These are phyloP conservation scores for Auriscalpium microsporum DNA, from an alignment of 768 basidiomycete genomes.

Conservation along the genomic window DNA sequence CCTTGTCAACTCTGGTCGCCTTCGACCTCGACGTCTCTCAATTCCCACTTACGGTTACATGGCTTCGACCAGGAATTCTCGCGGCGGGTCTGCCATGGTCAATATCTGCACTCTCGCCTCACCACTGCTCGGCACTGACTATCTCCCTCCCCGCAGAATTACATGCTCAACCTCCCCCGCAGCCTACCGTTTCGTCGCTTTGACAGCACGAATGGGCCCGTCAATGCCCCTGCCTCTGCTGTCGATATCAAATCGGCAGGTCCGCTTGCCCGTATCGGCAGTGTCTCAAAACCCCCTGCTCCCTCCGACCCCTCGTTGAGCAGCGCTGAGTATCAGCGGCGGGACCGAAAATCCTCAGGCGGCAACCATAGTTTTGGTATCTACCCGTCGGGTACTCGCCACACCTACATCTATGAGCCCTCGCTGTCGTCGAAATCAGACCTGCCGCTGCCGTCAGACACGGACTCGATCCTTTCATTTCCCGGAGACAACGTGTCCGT, in stretches of 20 bases:
- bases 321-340: neutral
- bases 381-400: conserved; percentile 10
- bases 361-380: conserved; percentile 10
- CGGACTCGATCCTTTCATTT: conserved; percentile 12
- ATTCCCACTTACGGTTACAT: neutral
- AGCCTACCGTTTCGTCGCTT: neutral
- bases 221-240: neutral
- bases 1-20: conserved; percentile 3
- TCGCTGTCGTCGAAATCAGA: conserved; percentile 15
- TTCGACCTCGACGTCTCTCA: conserved; percentile 1
- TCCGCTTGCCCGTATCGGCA: neutral
- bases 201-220: neutral
- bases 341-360: conserved; percentile 7
- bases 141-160: conserved; percentile 8
- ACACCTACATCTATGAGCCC: conserved; percentile 13
- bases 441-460: conserved; percentile 7
- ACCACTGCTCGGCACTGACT: neutral
- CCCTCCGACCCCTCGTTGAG: neutral
- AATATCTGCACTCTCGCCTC: neutral
- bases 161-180: conserved; percentile 9
- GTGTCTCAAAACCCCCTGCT: neutral
- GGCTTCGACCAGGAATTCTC: conserved; percentile 11
- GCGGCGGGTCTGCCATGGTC: conserved; percentile 14
- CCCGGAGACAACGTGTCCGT: conserved; percentile 11
- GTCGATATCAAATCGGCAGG: neutral